Evolutionary conservation across 345 rosid species (phyloP), one percentile per base, ranked within the genome.

Genomic region (Eucalyptus polybractea): DNA sequence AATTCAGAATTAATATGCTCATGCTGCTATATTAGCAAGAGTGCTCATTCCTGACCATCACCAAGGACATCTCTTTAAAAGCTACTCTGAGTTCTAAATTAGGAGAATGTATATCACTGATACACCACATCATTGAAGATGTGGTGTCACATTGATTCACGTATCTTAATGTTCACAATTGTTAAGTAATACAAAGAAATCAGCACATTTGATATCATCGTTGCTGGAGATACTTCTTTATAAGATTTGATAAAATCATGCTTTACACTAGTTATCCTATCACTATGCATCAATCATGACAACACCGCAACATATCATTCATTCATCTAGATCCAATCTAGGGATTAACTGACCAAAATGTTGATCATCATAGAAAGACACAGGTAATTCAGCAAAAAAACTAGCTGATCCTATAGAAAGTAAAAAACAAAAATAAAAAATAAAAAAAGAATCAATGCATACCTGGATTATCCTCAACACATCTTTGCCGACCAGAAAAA

Each of bases 401-500:
- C 56, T 51, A 51, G 56, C 22, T 0, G 2, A 51, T 51, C 21
- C 24, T 45, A 27, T 27, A 8, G 56, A 58, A 40, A 47, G 50
- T 24, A 51, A 51, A 51, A 51, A 51, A 21, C 45, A 5, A 10
- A 29, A 45, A 1, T 3, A 0, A 51, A 51, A 51, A 17, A 51
- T 17, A 51, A 33, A 19, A 17, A 27, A 22, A 24, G 80, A 40
- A 8, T 25, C n/a, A 40, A 51, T 42, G 72, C 93, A 72, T 89
- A 96, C 99, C 98, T 97, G 94, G 87, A 93, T 91, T 24, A 96
- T 94, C 92, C 98, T 94, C 90, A 94, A 87, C 80, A 94, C 31
- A 90, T 97, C 99, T 89, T 94, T 96, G 87, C 98, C 99, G 12
- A 97, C 92, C 87, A 97, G 91, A 90, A 96, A 96, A 88, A 97